Conservation (phyloP, 164 flowering plant species). For the Santalum album region DNA sequence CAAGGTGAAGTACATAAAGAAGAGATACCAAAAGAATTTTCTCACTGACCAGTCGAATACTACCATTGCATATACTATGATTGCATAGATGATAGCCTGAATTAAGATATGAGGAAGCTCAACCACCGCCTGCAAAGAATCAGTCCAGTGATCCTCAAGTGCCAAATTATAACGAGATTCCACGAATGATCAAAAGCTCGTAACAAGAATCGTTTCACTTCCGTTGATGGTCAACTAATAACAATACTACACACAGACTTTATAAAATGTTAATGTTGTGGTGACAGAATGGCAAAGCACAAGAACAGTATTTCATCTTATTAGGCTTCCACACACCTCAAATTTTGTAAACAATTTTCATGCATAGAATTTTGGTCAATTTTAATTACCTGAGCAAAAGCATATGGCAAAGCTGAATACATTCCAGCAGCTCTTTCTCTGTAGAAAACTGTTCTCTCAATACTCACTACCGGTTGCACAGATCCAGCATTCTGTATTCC, state of each 20-base stretch:
- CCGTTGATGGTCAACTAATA: too few species aligned
- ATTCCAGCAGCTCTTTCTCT: slow-evolving; percentile 30
- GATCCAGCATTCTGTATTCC: slow-evolving; percentile 21
- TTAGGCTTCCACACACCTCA: too few species aligned
- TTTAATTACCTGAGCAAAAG: slow-evolving; percentile 27
- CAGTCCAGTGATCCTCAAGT: too few species aligned
- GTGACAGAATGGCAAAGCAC: too few species aligned
- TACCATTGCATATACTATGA: slow-evolving; percentile 11
- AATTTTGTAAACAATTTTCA: too few species aligned
- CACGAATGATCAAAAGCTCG: background rate
- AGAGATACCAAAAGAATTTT: slow-evolving; percentile 24
- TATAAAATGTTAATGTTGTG: too few species aligned
- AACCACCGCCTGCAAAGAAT: background rate
- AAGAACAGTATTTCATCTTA: too few species aligned
- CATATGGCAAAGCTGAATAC: slow-evolving; percentile 29
- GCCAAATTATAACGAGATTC: too few species aligned
- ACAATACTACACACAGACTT: too few species aligned
- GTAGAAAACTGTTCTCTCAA: slow-evolving; percentile 30
- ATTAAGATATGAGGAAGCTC: slow-evolving; percentile 5
- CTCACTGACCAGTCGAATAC: slow-evolving; percentile 16
- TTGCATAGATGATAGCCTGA: slow-evolving; percentile 1
- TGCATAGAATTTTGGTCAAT: too few species aligned
- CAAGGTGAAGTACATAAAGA: slow-evolving; percentile 23
- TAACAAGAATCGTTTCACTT: background rate
- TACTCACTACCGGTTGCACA: slow-evolving; percentile 27